Evolutionary conservation across 371 early-diverging fungal species (phyloP), one percentile per base, ranked within the genome.

Genomic region (Smittium culicis): DNA sequence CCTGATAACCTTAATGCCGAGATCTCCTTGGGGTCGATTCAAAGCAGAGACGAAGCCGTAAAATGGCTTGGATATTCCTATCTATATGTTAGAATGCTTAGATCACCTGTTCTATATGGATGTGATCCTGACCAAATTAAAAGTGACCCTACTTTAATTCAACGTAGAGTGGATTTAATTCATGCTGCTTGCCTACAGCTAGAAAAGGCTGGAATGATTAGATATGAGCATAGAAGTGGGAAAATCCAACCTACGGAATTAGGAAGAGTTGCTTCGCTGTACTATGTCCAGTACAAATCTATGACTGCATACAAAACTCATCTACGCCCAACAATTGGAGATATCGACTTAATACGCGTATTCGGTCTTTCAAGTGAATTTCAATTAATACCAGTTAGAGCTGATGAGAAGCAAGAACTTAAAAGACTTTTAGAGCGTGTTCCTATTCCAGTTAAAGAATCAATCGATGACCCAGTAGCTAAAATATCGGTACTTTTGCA

Each of bases 51-150:
- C 59, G 98, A 98, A 45, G 99, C 96, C 0, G 90, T 94, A 0
- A 83, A 90, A 68, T 99, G 99, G 99, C 79, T 99, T 29, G 93
- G 92, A 31, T 92, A 92, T 76, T 94, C 98, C 2, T 99, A 99
- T 77, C 79, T 98, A 65, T 95, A 92, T 75, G 90, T 99, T 24
- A 86, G 99, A 67, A 97, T 99, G 97, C 78, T 90, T 66, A 82
- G 90, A 27, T 89, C 92, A 70, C 91, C 91, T 17, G 63, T 83
- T 0, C 73, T 94, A 33, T 96, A 98, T 74, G 54, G 29, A 1
- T 34, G 34, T 17, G 24, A 27, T 29, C 11, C 27, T 35, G 35
- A 64, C n/a, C 66, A 54, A 14, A 24, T 60, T 0, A 72, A 80
- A 2, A 85, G 82, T 3, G 97, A 98, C 73, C 88, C 88, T n/a